phyloP scores from a whole-genome alignment of 139 green algal genomes.

The Yamagishiella unicocca region DNA sequence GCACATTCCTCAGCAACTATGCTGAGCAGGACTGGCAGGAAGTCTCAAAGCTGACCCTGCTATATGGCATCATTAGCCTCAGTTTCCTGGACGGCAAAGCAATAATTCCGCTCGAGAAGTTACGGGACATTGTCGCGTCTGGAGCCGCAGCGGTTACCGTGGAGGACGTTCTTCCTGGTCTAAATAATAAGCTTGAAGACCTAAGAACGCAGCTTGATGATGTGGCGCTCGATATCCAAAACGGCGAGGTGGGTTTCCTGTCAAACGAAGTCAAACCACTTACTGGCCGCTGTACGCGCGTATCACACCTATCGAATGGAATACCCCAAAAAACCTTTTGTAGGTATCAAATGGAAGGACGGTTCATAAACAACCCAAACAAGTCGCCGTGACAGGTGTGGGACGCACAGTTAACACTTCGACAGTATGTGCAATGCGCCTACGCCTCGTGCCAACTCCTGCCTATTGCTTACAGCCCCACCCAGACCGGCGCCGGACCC shows the following conservation, averaged over 20 bases:
- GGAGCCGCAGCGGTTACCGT: neutral
- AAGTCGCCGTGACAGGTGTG: neutral
- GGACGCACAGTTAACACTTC: too few species aligned
- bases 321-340: too few species aligned
- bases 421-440: too few species aligned
- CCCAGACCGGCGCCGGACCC: neutral
- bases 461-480: neutral
- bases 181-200: neutral
- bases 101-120: neutral
- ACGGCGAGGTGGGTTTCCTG: neutral
- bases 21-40: conserved; percentile 28
- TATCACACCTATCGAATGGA: too few species aligned
- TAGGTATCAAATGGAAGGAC: neutral
- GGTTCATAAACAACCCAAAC: neutral
- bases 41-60: conserved; percentile 7
- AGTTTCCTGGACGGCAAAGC: neutral
- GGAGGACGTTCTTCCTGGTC: neutral
- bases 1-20: conserved; percentile 13
- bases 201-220: neutral
- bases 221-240: neutral
- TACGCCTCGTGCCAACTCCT: too few species aligned
- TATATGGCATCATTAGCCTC: conserved; percentile 4
- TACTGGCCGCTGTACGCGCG: too few species aligned
- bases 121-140: neutral
- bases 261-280: conserved; percentile 1